A percentile compares a stretch with the other conserved stretches of the same genome.
Conservation (phyloP, 371 early-diverging fungal genomes). For the Saksenaea vasiformis region DNA sequence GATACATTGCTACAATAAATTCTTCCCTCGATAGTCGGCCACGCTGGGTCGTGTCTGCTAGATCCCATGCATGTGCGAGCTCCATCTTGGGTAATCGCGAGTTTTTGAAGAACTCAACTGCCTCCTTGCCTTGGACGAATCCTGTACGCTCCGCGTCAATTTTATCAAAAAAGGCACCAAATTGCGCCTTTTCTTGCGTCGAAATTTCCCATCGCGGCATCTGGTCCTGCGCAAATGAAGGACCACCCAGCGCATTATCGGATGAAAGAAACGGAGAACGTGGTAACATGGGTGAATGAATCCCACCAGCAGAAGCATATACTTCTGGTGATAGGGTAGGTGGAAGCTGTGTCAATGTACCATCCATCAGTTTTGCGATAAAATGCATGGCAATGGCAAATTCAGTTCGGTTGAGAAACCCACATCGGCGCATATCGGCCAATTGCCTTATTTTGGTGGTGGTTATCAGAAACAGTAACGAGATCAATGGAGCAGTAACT, state of each 20-base stretch:
- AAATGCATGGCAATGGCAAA: constrained; percentile 79
- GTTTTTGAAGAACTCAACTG: constrained; percentile 78
- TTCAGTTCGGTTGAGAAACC: constrained; percentile 61
- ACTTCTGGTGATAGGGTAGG: constrained; percentile 52
- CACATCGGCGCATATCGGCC: constrained; percentile 63
- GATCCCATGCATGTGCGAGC: constrained; percentile 78
- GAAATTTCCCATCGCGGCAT: constrained; percentile 63
- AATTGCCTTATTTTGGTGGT: constrained; percentile 36
- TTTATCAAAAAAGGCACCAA: constrained; percentile 67
- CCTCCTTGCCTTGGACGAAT: constrained; percentile 56
- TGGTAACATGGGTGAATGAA: not conserved
- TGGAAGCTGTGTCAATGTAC: constrained; percentile 30
- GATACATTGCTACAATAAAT: constrained; percentile 90
- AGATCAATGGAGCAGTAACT: not conserved
- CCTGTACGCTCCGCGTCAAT: constrained; percentile 54
- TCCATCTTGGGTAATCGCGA: constrained; percentile 73
- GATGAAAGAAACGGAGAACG: constrained; percentile 7
- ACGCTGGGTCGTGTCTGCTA: constrained; percentile 76
- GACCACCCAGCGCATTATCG: constrained; percentile 38
- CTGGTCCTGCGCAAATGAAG: constrained; percentile 26
- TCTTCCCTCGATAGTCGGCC: constrained; percentile 85
- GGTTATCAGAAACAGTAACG: not conserved
- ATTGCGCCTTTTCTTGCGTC: constrained; percentile 65
- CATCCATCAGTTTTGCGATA: constrained; percentile 68
- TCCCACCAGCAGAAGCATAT: constrained; percentile 41